Conservation (phyloP, 163 green algal genomes). For the Volvox carteri region DNA sequence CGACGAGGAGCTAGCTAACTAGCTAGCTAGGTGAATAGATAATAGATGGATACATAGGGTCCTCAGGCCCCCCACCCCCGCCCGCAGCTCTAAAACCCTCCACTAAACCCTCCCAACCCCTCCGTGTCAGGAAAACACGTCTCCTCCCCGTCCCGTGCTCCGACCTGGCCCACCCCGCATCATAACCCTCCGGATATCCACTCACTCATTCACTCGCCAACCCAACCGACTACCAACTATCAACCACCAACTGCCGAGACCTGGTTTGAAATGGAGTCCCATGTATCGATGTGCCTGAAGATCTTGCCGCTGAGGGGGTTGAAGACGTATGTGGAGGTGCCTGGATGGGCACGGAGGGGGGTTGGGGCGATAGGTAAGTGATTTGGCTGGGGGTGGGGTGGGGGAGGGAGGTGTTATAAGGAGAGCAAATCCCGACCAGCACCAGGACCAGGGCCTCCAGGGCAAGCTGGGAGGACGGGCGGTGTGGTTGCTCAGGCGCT, state of each 20-base stretch:
- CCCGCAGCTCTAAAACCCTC: too few species aligned
- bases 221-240: neutral
- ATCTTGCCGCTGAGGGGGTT: constrained; percentile 72
- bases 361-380: neutral
- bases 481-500: too few species aligned
- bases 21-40: too few species aligned
- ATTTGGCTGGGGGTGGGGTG: too few species aligned
- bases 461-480: too few species aligned
- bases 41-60: too few species aligned
- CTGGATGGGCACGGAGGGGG: constrained; percentile 45
- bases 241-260: neutral
- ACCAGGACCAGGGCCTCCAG: too few species aligned
- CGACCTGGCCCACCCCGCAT: neutral
- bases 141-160: neutral
- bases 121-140: too few species aligned
- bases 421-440: too few species aligned
- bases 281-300: constrained; percentile 76
- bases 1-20: too few species aligned
- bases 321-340: constrained; percentile 74
- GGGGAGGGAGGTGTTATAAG: neutral
- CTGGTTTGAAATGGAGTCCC: constrained; percentile 75
- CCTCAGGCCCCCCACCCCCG: too few species aligned
- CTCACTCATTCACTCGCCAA: neutral
- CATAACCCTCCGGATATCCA: neutral
- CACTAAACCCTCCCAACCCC: too few species aligned